Conservation (phyloP, 2,329 filamentous ascomycete genomes). For the Fusarium albidum region DNA sequence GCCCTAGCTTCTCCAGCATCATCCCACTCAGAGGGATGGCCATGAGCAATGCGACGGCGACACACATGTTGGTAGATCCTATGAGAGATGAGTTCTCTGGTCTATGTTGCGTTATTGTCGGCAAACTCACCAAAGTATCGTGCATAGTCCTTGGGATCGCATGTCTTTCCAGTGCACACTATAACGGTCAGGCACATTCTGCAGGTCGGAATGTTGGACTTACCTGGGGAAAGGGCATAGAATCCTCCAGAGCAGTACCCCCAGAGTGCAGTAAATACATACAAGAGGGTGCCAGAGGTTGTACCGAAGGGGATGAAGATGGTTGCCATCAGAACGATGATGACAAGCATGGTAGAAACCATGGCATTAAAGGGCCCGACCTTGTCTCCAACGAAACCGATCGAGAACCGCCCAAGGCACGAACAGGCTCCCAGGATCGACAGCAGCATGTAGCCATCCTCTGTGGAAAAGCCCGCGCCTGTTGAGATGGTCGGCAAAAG, state of each 20-base stretch:
- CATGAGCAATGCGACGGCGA: conserved; percentile 53
- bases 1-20: conserved; percentile 52
- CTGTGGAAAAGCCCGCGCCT: conserved; percentile 39
- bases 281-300: conserved; percentile 47
- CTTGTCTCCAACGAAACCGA: conserved; percentile 51
- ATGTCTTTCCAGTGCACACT: conserved; percentile 55
- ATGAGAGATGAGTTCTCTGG: conserved; percentile 3
- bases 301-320: conserved; percentile 55
- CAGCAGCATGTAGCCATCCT: conserved; percentile 52
- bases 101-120: conserved; percentile 24
- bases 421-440: conserved; percentile 53
- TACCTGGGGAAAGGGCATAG: conserved; percentile 48
- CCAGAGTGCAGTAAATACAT: conserved; percentile 53
- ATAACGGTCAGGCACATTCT: neutral
- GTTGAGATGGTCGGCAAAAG: conserved; percentile 55
- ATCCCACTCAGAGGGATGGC: conserved; percentile 55
- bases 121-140: conserved; percentile 44
- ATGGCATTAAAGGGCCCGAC: conserved; percentile 53
- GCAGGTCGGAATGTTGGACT: accelerated
- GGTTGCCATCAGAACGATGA: conserved; percentile 48
- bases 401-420: conserved; percentile 51
- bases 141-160: conserved; percentile 54
- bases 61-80: conserved; percentile 55
- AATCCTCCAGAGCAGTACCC: conserved; percentile 58
- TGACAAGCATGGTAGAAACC: conserved; percentile 32